Conservation (phyloP, 1,284 basidiomycete genomes). For the Ustilago sp. region DNA sequence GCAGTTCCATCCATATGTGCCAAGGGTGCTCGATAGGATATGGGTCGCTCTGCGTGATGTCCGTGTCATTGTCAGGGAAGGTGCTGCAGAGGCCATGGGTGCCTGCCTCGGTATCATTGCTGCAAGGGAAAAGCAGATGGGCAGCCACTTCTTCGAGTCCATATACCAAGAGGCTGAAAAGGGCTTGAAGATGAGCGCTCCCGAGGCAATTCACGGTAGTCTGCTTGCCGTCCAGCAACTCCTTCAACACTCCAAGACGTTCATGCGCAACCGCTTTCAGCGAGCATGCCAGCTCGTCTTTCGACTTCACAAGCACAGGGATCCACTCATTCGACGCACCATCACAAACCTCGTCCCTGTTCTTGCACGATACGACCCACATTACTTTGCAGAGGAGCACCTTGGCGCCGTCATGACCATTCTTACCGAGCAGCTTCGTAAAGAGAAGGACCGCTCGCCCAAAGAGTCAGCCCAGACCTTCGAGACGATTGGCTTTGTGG, state of each 20-base stretch:
- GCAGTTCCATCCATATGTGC: slow-evolving; percentile 67
- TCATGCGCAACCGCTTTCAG: slow-evolving; percentile 90
- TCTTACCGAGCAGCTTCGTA: slow-evolving; percentile 58
- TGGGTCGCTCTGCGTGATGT: slow-evolving; percentile 68
- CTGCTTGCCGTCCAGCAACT: slow-evolving; percentile 92
- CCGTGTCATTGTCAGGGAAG: slow-evolving; percentile 64
- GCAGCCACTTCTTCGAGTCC: slow-evolving; percentile 63
- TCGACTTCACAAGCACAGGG: slow-evolving; percentile 88
- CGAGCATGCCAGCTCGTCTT: slow-evolving; percentile 92
- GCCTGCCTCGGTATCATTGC: slow-evolving; percentile 68
- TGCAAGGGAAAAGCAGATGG: slow-evolving; percentile 67
- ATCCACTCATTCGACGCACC: slow-evolving; percentile 83
- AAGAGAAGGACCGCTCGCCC: slow-evolving; percentile 60
- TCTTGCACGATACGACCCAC: slow-evolving; percentile 66
- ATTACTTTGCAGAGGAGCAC: slow-evolving; percentile 66
- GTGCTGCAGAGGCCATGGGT: slow-evolving; percentile 67
- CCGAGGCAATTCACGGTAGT: slow-evolving; percentile 92
- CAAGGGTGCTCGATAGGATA: slow-evolving; percentile 65
- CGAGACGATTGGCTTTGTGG: slow-evolving; percentile 95
- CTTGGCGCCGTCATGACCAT: slow-evolving; percentile 63
- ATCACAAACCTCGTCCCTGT: slow-evolving; percentile 64
- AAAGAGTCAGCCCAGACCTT: slow-evolving; percentile 74
- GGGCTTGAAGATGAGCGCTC: slow-evolving; percentile 82
- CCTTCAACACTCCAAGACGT: slow-evolving; percentile 91
- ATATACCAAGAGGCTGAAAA: slow-evolving; percentile 84